Base-by-base conservation (phyloP, 495 filamentous ascomycete species). In the Penicillium waksmanii region DNA sequence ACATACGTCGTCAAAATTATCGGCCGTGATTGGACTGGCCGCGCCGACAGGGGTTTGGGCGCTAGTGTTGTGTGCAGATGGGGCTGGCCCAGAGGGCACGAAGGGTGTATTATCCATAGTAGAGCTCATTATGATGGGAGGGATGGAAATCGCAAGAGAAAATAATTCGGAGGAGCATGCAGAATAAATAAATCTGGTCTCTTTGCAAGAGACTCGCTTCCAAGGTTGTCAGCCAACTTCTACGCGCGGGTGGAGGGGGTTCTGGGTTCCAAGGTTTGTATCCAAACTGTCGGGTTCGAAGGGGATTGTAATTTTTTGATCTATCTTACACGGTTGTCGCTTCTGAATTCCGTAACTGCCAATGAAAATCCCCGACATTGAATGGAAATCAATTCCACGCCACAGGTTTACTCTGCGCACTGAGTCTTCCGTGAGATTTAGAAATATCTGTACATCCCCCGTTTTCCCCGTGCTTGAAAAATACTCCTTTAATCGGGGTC, bases 1-100 rank as follows among this genome's bases (percentile, higher is more conserved):
- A 57, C 57, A 42, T 60, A 64, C 62, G 21, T 50, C 35, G 48
- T 13, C 35, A 51, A 64, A 64, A 51, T 60, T 51, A 55, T 64
- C 62, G 48, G 57, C 23, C 15, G 43, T 47, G 55, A 64, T 64
- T 57, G 57, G 56, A 56, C 38, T 48, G 12, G 42, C 31, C n/a
- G 42, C 9, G 53, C 57, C 56, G 47, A 56, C 40, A 38, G 48
- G 57, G 34, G 35, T 52, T 12, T 61, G 54, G 9, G 9, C 17
- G 34, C 53, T 33, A 33, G 27, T 5, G 56, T 31, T 6, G 27
- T 17, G 42, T 17, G 36, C 46, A 5, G 51, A 54, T 40, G 44
- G 51, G 53, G 38, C 23, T 49, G 56, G 52, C 42, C 56, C 61
- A 48, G 52, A 55, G 34, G 51, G 55, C 35, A 36, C 60, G 34